A percentile compares a stretch with the other conserved stretches of the same genome.
phyloP scores from a whole-genome alignment of 1,139 yeast genomes.

The Scheffersomyces lignicola region DNA sequence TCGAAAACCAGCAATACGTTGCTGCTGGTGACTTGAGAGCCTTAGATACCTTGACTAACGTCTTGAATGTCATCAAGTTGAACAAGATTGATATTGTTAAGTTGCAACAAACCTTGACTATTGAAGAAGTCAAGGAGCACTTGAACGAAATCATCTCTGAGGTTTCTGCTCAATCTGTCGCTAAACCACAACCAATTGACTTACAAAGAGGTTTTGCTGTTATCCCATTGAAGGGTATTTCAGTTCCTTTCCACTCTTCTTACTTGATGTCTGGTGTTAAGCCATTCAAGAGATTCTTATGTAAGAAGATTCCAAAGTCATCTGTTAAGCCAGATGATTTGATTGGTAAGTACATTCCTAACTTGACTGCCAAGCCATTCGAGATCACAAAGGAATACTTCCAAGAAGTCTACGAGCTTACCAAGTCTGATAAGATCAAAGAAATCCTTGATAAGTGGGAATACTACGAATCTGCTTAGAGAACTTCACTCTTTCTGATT shows the following conservation, averaged over 20 bases:
- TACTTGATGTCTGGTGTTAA: constrained; percentile 97
- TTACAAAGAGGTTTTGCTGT: constrained; percentile 98
- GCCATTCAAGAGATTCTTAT: constrained; percentile 97
- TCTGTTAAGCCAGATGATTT: constrained; percentile 94
- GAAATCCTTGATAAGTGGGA: constrained; percentile 94
- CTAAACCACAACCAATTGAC: constrained; percentile 95
- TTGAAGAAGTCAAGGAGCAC: constrained; percentile 87
- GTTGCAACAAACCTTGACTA: constrained; percentile 74
- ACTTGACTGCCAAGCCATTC: constrained; percentile 97
- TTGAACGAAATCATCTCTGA: constrained; percentile 84
- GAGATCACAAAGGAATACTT: constrained; percentile 94
- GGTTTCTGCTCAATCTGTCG: constrained; percentile 74
- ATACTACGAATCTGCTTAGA: constrained; percentile 57
- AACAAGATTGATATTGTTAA: constrained; percentile 93
- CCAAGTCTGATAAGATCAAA: constrained; percentile 90
- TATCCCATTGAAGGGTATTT: constrained; percentile 96
- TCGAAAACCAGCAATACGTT: constrained; percentile 97
- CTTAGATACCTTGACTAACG: constrained; percentile 89
- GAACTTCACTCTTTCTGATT: no score
- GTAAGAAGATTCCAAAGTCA: constrained; percentile 91
- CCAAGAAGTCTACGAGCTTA: constrained; percentile 89
- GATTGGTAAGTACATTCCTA: constrained; percentile 95
- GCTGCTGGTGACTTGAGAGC: constrained; percentile 98
- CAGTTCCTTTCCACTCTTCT: constrained; percentile 98
- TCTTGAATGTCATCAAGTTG: constrained; percentile 84